Evolutionary conservation across 75 land plant genomes (phyloP).

Genomic region (Adiantum capillusveneris): DNA sequence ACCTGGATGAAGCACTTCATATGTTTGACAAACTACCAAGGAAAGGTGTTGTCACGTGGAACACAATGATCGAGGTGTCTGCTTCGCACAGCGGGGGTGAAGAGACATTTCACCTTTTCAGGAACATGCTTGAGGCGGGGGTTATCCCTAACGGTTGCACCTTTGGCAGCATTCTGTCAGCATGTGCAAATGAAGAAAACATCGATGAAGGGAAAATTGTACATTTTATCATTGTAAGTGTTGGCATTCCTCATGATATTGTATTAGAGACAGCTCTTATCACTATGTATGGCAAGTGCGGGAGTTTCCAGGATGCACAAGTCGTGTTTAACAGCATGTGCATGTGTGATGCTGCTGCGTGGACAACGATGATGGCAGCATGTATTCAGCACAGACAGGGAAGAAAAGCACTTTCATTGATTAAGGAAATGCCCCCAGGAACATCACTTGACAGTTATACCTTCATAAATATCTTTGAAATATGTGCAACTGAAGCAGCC

Average conservation of each 20-base stretch:
- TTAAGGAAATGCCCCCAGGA: slow-evolving; percentile 6
- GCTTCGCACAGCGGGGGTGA: slow-evolving; percentile 8
- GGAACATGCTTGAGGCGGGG: slow-evolving; percentile 6
- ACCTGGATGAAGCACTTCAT: not conserved
- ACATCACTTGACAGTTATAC: slow-evolving; percentile 12
- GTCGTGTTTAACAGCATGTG: slow-evolving; percentile 36
- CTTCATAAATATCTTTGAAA: slow-evolving; percentile 11
- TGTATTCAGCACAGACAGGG: slow-evolving; percentile 18
- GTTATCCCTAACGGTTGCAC: slow-evolving; percentile 9
- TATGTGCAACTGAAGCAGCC: slow-evolving; percentile 8
- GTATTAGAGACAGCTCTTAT: slow-evolving; percentile 39
- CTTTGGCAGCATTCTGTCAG: slow-evolving; percentile 7
- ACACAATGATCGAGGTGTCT: slow-evolving; percentile 12
- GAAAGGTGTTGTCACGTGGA: slow-evolving; percentile 10
- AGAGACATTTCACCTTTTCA: slow-evolving; percentile 1
- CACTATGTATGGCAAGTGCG: slow-evolving; percentile 40
- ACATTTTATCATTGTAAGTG: slow-evolving; percentile 24
- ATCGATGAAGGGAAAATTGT: not conserved
- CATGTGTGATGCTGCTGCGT: slow-evolving; percentile 27
- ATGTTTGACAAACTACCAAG: slow-evolving; percentile 7
- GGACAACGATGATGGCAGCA: slow-evolving; percentile 21
- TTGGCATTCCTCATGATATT: slow-evolving; percentile 27
- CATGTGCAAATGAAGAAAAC: slow-evolving; percentile 11
- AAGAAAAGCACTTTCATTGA: slow-evolving; percentile 10
- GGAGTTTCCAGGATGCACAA: slow-evolving; percentile 21